Percentiles rank a stretch among this genome's conserved stretches.
These are phyloP conservation scores for Platanthera zijinensis DNA, from an alignment of 106 monocot genomes.

Conservation along the genomic window DNA sequence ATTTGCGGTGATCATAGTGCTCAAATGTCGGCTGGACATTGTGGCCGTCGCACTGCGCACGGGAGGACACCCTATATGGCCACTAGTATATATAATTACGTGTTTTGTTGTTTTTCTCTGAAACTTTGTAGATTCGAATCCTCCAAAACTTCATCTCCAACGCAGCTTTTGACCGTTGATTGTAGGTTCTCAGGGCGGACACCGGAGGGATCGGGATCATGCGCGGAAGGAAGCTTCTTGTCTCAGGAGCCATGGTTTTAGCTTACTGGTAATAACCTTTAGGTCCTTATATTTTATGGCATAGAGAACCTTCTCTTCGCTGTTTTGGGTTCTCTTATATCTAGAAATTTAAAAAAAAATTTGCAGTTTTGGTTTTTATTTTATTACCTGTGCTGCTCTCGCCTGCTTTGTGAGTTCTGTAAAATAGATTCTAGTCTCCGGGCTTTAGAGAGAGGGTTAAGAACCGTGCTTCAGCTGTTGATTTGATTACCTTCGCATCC, in stretches of 20 bases:
- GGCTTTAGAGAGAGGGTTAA: too few species aligned
- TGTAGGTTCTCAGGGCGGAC: slow-evolving; percentile 18
- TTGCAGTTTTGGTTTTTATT: slow-evolving; percentile 7
- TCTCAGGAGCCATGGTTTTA: neutral
- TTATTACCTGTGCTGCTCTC: neutral
- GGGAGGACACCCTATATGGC: too few species aligned
- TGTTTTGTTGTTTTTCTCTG: too few species aligned
- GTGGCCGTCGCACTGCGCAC: too few species aligned
- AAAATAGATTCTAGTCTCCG: too few species aligned
- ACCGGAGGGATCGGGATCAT: neutral
- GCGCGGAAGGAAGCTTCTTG: neutral
- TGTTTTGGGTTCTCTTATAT: neutral
- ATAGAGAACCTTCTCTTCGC: neutral
- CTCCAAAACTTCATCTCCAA: neutral
- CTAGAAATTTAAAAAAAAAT: neutral
- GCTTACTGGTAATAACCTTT: neutral
- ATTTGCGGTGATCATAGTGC: too few species aligned
- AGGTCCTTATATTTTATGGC: neutral
- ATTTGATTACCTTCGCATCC: too few species aligned
- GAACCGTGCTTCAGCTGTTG: too few species aligned
- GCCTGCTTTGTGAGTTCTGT: neutral
- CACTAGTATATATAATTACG: too few species aligned
- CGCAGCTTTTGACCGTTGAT: neutral
- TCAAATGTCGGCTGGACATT: too few species aligned
- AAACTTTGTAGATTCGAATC: too few species aligned